Evolutionary conservation across 164 flowering plant species (phyloP), one percentile per base, ranked within the genome.

Genomic region (Protea cynaroides): DNA sequence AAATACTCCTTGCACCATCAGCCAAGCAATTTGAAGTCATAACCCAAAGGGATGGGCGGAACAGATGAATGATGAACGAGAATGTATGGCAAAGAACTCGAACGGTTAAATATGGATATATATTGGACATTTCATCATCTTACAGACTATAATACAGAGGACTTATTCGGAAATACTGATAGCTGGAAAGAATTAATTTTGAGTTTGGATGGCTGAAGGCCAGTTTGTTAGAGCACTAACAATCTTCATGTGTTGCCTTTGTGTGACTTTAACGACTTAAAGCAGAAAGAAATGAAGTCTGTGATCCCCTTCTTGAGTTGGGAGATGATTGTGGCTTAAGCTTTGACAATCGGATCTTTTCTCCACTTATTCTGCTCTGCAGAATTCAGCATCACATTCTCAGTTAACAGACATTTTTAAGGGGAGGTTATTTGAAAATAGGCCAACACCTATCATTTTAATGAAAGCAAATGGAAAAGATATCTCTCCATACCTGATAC

Each of bases 311-410:
- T 59, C 53, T 72, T 10, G 34, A 29, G 34, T 29, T 29, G 34
- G 86, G 83, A 25, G 92, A 82, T 10, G 80, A 38, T 66, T 80
- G 82, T 52, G 85, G 84, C 76, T 73, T 74, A 29, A 82, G 76
- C 76, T 82, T 88, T 0, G 90, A 80, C 69, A 85, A 74, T 38
- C 88, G 70, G 25, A 62, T 69, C 70, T 81, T 80, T 75, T 90
- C 95, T n/a, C 38, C 71, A 1, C 62, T 49, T 25, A 88, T 80
- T 74, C 58, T 84, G 62, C 65, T 76, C 95, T 89, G 89, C 56
- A 76, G 34, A 59, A 62, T 44, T 25, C 65, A 19, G 29, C 18
- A 29, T 29, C 34, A 3, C 34, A 29, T 29, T 29, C 34, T 29
- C 34, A 29, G 34, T 0, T 29, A 5, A 29, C 34, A 22, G 24